Evolutionary conservation across 805 yeast species (phyloP).

Genomic region (Clavispora santaluciae): DNA sequence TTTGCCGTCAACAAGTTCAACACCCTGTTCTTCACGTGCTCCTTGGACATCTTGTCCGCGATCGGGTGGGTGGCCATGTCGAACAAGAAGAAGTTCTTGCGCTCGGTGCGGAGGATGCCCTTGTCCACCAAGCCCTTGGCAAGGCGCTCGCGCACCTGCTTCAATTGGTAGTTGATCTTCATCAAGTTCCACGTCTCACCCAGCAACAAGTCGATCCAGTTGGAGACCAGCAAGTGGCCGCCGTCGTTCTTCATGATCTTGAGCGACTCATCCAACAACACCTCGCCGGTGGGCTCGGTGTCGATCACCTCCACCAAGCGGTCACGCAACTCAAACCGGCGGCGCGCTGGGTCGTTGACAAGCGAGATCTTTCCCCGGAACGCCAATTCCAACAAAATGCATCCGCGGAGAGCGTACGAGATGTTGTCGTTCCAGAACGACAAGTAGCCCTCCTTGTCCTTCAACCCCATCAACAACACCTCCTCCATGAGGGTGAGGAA

Average conservation of each 20-base stretch:
- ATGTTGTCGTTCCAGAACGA: conserved; percentile 98
- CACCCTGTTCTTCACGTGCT: conserved; percentile 69
- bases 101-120: conserved; percentile 92
- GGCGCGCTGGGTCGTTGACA: conserved; percentile 88
- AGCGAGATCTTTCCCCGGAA: conserved; percentile 83
- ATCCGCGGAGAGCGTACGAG: conserved; percentile 92
- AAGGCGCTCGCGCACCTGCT: conserved; percentile 93
- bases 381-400: conserved; percentile 88
- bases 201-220: conserved; percentile 89
- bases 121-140: conserved; percentile 97
- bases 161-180: conserved; percentile 91
- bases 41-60: conserved; percentile 81
- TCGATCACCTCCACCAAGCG: conserved; percentile 84
- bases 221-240: conserved; percentile 68
- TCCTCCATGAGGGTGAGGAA: conserved; percentile 93
- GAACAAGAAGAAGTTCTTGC: conserved; percentile 87
- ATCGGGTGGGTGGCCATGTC: conserved; percentile 99
- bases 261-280: conserved; percentile 86
- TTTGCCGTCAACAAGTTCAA: conserved; percentile 66
- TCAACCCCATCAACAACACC: conserved; percentile 85
- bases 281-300: conserved; percentile 88
- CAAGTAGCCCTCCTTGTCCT: conserved; percentile 92
- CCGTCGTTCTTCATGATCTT: conserved; percentile 84
- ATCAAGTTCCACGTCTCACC: conserved; percentile 97
- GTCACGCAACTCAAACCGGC: conserved; percentile 83